A percentile compares a stretch with the other conserved stretches of the same genome.
Conservation (phyloP, 768 basidiomycete species). For the Phylloporus arenicola region DNA sequence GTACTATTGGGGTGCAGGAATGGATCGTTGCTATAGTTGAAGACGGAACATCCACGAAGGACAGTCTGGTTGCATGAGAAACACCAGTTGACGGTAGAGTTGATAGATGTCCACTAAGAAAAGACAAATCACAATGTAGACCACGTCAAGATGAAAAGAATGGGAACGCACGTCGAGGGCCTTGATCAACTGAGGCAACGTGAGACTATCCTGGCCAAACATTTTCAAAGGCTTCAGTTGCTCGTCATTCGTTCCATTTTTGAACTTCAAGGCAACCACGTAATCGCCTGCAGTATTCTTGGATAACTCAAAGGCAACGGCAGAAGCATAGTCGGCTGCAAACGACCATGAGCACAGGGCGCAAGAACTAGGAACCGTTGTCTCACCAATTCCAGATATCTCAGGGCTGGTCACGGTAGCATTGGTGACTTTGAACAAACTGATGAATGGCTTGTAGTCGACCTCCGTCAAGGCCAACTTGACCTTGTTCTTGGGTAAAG, state of each 20-base stretch:
- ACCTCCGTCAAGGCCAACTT: constrained; percentile 71
- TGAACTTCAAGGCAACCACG: constrained; percentile 65
- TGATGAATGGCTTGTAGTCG: constrained; percentile 42
- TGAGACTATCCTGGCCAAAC: constrained; percentile 43
- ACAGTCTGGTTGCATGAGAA: constrained; percentile 30
- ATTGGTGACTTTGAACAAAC: constrained; percentile 73
- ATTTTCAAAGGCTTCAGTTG: constrained; percentile 59
- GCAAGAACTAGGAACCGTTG: constrained; percentile 6
- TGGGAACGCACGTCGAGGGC: constrained; percentile 12
- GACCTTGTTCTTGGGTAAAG: constrained; percentile 66
- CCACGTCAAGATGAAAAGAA: background rate
- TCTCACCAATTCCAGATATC: constrained; percentile 58
- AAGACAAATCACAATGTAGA: background rate
- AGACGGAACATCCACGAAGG: constrained; percentile 28
- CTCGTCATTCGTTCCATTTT: constrained; percentile 60
- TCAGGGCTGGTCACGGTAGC: constrained; percentile 53
- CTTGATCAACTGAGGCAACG: constrained; percentile 14
- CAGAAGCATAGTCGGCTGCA: constrained; percentile 66
- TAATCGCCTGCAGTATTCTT: constrained; percentile 42
- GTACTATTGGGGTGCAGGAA: constrained; percentile 12
- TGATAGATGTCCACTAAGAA: constrained; percentile 20
- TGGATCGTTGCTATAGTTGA: constrained; percentile 22
- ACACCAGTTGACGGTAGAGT: constrained; percentile 31
- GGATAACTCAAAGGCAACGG: constrained; percentile 46
- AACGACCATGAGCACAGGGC: background rate